These are phyloP conservation scores for Marasmius sp. DNA, from an alignment of 1,284 basidiomycete species.

Conservation along the genomic window DNA sequence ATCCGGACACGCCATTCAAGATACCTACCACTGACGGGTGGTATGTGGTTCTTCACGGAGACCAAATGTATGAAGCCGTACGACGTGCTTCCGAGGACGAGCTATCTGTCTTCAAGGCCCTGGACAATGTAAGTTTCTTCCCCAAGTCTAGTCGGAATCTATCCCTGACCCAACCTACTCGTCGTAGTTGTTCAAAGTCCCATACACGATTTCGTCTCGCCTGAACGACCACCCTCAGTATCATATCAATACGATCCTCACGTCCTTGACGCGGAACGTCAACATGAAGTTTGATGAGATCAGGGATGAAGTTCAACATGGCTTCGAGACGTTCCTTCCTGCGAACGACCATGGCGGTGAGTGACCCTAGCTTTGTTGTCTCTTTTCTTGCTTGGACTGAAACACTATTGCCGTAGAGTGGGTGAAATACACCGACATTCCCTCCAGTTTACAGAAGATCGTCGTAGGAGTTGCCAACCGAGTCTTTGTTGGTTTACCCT, in stretches of 20 bases:
- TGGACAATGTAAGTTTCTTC: neutral
- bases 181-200: neutral
- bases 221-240: neutral
- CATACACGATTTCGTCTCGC: neutral
- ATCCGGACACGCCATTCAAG: neutral
- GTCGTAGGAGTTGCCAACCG: conserved; percentile 2
- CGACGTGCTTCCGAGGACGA: neutral
- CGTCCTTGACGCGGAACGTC: neutral
- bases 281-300: neutral
- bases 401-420: neutral
- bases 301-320: neutral
- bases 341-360: neutral
- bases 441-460: neutral
- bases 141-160: neutral
- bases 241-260: neutral
- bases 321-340: neutral
- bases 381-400: neutral
- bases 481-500: conserved; percentile 13
- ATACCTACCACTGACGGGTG: neutral
- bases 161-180: neutral
- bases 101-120: neutral
- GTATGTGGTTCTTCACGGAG: neutral
- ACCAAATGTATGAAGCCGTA: neutral
- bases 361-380: neutral
- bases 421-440: neutral